Evolutionary conservation across 2,329 filamentous ascomycete genomes (phyloP).

Genomic region (Chrysoporthe puriensis): DNA sequence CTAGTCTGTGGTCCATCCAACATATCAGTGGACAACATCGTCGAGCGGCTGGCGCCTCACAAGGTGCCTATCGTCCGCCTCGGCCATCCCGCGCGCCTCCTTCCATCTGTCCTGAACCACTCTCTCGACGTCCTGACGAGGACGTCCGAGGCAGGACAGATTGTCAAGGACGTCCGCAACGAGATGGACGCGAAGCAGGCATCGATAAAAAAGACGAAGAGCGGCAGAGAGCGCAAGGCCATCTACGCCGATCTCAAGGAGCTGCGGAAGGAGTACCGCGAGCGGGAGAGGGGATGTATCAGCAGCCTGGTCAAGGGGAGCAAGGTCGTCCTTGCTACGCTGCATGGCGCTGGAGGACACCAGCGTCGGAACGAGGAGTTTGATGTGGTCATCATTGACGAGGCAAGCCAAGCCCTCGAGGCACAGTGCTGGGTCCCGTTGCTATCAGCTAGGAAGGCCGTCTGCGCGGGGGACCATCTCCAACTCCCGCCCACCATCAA

Average conservation of each 20-base stretch:
- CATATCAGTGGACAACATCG: slow-evolving; percentile 97
- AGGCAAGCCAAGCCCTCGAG: slow-evolving; percentile 93
- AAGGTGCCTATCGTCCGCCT: slow-evolving; percentile 87
- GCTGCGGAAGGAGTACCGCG: slow-evolving; percentile 83
- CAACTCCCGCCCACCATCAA: slow-evolving; percentile 96
- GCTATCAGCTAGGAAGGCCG: slow-evolving; percentile 77
- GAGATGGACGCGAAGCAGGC: slow-evolving; percentile 95
- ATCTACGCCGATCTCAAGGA: slow-evolving; percentile 87
- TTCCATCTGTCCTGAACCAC: slow-evolving; percentile 86
- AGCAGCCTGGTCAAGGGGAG: slow-evolving; percentile 73
- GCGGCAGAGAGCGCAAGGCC: slow-evolving; percentile 74
- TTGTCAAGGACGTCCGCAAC: slow-evolving; percentile 85
- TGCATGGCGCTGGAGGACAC: slow-evolving; percentile 88
- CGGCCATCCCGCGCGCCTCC: slow-evolving; percentile 86
- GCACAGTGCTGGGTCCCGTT: slow-evolving; percentile 97
- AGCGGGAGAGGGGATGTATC: slow-evolving; percentile 82
- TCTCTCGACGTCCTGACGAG: slow-evolving; percentile 90
- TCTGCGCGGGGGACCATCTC: slow-evolving; percentile 91
- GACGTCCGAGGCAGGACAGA: slow-evolving; percentile 84
- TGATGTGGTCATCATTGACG: slow-evolving; percentile 93
- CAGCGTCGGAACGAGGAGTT: slow-evolving; percentile 81
- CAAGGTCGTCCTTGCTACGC: slow-evolving; percentile 86
- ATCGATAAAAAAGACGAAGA: slow-evolving; percentile 84
- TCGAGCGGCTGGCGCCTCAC: slow-evolving; percentile 84
- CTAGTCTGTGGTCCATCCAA: slow-evolving; percentile 97